Percentiles rank a stretch among this genome's conserved stretches.
Evolutionary conservation across 2,329 filamentous ascomycete genomes (phyloP).

Genomic region (Fusarium annulatum): DNA sequence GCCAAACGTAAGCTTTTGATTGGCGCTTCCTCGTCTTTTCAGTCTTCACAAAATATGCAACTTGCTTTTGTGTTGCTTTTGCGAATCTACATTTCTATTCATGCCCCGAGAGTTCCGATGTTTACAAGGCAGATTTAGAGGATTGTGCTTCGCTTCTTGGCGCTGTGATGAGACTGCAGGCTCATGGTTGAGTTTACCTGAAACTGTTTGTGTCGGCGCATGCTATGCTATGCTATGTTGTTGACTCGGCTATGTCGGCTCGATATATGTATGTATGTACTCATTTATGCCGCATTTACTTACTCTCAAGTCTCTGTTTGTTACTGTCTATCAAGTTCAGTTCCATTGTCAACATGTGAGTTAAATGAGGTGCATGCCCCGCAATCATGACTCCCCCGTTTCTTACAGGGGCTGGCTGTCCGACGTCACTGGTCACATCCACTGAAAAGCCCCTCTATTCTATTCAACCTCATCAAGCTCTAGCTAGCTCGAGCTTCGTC

Average conservation of each 20-base stretch:
- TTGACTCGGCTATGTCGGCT: background rate
- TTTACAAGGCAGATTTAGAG: background rate
- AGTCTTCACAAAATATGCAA: background rate
- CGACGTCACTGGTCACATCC: slow-evolving; percentile 23
- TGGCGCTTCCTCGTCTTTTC: background rate
- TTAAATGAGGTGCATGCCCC: slow-evolving; percentile 13
- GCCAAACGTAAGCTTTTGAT: background rate
- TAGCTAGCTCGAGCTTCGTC: background rate
- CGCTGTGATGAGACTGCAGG: background rate
- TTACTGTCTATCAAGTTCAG: background rate
- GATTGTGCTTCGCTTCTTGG: slow-evolving; percentile 11
- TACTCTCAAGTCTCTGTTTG: background rate
- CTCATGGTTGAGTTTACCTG: background rate
- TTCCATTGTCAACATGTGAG: background rate
- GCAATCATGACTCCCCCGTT: slow-evolving; percentile 17
- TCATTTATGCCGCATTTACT: background rate
- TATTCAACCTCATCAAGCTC: background rate
- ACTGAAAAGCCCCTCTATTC: background rate
- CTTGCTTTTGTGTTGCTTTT: background rate
- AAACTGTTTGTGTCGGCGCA: background rate
- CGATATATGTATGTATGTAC: background rate
- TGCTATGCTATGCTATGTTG: background rate
- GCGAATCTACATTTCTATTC: background rate
- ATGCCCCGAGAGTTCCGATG: background rate
- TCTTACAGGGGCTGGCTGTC: slow-evolving; percentile 2